A percentile compares a stretch with the other conserved stretches of the same genome.
These are phyloP conservation scores for Dacryopinax primogenitus DNA, from an alignment of 768 basidiomycete species.

Conservation along the genomic window DNA sequence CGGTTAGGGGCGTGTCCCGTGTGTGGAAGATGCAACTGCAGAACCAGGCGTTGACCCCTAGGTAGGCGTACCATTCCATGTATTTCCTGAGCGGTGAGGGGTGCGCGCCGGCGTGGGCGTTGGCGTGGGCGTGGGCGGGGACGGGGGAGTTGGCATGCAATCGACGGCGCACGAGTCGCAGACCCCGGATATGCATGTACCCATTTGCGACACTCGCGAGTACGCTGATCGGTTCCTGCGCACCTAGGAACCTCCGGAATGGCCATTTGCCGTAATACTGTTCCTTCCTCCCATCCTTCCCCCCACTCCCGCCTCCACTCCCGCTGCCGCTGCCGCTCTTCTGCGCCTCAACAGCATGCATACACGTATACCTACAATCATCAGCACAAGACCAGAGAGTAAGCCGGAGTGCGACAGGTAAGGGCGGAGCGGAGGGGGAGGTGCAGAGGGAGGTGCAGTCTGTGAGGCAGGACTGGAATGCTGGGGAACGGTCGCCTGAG, in stretches of 20 bases:
- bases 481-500: conserved; percentile 46
- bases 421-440: conserved; percentile 23
- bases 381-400: conserved; percentile 80
- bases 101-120: background rate
- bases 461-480: conserved; percentile 41
- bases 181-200: conserved; percentile 55
- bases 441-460: conserved; percentile 35
- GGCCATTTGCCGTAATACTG: conserved; percentile 98
- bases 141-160: no score
- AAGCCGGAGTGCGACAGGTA: conserved; percentile 46
- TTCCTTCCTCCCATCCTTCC: conserved; percentile 30
- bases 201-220: conserved; percentile 80
- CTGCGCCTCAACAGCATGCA: conserved; percentile 54
- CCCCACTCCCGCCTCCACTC: background rate
- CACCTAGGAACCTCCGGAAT: conserved; percentile 74
- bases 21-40: conserved; percentile 90
- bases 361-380: conserved; percentile 82
- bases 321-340: conserved; percentile 27
- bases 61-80: conserved; percentile 29
- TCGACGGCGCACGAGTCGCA: conserved; percentile 30
- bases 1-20: conserved; percentile 71
- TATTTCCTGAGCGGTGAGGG: background rate
- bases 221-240: conserved; percentile 91
- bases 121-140: no score
- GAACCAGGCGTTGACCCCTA: conserved; percentile 81